Conservation (phyloP, 2,329 filamentous ascomycete species). For the Alternaria burnsii region DNA sequence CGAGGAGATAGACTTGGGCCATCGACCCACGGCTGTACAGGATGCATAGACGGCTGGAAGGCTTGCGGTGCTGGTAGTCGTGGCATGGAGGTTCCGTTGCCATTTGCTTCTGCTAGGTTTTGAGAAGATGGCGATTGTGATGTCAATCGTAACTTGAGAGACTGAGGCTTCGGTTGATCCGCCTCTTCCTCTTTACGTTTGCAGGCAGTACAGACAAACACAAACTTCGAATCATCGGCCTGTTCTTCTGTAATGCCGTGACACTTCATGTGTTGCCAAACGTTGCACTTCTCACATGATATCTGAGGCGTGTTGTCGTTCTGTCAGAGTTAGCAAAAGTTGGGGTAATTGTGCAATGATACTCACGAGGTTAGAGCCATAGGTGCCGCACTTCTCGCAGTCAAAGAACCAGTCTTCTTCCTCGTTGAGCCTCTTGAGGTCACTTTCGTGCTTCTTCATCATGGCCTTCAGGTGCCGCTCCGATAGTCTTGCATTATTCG, state of each 20-base stretch:
- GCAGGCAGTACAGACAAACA: slow-evolving; percentile 85
- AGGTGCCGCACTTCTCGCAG: slow-evolving; percentile 83
- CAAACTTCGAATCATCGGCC: slow-evolving; percentile 78
- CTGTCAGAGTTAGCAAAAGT: slow-evolving; percentile 46
- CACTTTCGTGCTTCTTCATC: slow-evolving; percentile 80
- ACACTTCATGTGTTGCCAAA: slow-evolving; percentile 97
- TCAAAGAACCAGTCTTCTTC: slow-evolving; percentile 94
- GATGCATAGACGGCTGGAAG: slow-evolving; percentile 30
- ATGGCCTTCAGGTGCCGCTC: slow-evolving; percentile 83
- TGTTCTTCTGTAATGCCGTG: slow-evolving; percentile 79
- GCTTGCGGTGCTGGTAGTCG: slow-evolving; percentile 32
- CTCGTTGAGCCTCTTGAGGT: slow-evolving; percentile 73
- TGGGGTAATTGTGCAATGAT: background rate
- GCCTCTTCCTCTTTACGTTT: slow-evolving; percentile 71
- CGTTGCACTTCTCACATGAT: slow-evolving; percentile 90
- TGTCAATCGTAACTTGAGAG: slow-evolving; percentile 66
- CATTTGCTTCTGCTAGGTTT: slow-evolving; percentile 27
- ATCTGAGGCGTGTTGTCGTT: slow-evolving; percentile 95
- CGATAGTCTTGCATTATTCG: slow-evolving; percentile 66
- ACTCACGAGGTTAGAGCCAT: slow-evolving; percentile 78
- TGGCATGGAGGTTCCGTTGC: slow-evolving; percentile 16
- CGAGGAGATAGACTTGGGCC: slow-evolving; percentile 57
- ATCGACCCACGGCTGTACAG: slow-evolving; percentile 47
- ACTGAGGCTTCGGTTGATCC: slow-evolving; percentile 68
- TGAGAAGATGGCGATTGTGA: slow-evolving; percentile 56